Evolutionary conservation across 148 eudicot genomes (phyloP).

Genomic region (Nepenthes mirabilis): DNA sequence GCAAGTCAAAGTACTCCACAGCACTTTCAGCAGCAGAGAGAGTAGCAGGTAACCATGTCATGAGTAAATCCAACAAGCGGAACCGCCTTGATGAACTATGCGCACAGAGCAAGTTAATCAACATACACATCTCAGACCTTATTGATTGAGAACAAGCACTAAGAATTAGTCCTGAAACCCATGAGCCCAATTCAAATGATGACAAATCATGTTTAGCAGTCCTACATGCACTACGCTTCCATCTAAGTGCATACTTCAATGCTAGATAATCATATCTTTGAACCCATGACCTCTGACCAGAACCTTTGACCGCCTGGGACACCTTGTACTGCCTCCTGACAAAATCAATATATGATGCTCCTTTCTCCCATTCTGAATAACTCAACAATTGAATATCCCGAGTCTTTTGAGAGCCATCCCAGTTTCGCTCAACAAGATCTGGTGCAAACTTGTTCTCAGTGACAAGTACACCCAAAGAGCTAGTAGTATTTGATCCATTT

Average conservation of each 20-base stretch:
- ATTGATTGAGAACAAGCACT: constrained; percentile 99
- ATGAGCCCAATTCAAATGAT: constrained; percentile 95
- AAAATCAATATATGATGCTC: constrained; percentile 98
- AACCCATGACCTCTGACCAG: constrained; percentile 58
- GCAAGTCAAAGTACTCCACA: constrained; percentile 87
- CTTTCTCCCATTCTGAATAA: constrained; percentile 97
- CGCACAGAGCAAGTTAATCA: constrained; percentile 81
- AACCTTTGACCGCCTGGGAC: constrained; percentile 48
- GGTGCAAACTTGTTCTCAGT: constrained; percentile 43
- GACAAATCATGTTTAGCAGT: constrained; percentile 43
- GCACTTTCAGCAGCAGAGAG: constrained; percentile 97
- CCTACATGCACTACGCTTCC: constrained; percentile 69
- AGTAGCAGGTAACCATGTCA: constrained; percentile 86
- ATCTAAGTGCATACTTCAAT: constrained; percentile 85
- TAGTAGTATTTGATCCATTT: constrained; percentile 27
- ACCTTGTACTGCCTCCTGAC: constrained; percentile 97
- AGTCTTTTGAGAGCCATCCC: constrained; percentile 70
- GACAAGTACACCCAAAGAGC: constrained; percentile 23
- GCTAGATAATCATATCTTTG: constrained; percentile 73
- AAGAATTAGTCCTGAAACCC: constrained; percentile 95
- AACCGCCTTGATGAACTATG: constrained; percentile 79
- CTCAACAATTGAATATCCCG: constrained; percentile 82
- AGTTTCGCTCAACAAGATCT: constrained; percentile 51
- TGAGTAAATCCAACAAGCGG: constrained; percentile 76
- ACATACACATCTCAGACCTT: constrained; percentile 96